Evolutionary conservation across 148 eudicot species (phyloP).

Genomic region (Dianthus caryophyllus): DNA sequence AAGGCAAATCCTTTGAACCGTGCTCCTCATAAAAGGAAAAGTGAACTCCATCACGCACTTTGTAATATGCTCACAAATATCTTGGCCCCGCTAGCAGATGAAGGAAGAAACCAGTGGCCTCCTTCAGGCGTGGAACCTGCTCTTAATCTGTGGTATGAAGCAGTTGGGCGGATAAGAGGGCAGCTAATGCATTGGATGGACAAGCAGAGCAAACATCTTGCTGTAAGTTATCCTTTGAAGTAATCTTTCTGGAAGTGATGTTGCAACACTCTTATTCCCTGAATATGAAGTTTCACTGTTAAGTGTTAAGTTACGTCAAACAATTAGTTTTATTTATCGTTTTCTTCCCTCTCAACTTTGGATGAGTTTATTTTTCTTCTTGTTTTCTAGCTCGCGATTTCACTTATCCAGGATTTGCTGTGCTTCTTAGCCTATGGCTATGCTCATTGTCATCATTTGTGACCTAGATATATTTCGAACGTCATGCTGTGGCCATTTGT

Average conservation of each 20-base stretch:
- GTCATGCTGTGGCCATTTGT: neutral
- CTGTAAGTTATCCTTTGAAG: slow-evolving; percentile 53
- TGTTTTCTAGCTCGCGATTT: neutral
- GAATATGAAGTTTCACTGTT: neutral
- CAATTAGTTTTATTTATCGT: neutral
- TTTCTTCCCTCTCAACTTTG: neutral
- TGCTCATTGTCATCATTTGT: neutral
- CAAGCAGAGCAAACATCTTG: slow-evolving; percentile 93
- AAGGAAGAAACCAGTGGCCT: slow-evolving; percentile 97
- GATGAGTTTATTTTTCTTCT: neutral
- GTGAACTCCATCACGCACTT: slow-evolving; percentile 94
- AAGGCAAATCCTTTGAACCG: slow-evolving; percentile 97
- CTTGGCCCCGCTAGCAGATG: slow-evolving; percentile 94
- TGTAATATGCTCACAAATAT: slow-evolving; percentile 99
- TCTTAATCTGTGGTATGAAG: slow-evolving; percentile 95
- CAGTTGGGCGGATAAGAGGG: slow-evolving; percentile 85
- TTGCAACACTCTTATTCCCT: neutral
- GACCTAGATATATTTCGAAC: neutral
- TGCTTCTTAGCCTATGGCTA: neutral
- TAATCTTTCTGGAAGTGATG: slow-evolving; percentile 7
- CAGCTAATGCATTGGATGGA: slow-evolving; percentile 96
- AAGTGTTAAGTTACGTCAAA: no score
- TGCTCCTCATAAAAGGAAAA: slow-evolving; percentile 92
- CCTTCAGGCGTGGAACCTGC: slow-evolving; percentile 96
- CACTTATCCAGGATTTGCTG: neutral